Base-by-base conservation (phyloP, 352 stramenopile genomes). In the Pythium rhizo-oryzae region DNA sequence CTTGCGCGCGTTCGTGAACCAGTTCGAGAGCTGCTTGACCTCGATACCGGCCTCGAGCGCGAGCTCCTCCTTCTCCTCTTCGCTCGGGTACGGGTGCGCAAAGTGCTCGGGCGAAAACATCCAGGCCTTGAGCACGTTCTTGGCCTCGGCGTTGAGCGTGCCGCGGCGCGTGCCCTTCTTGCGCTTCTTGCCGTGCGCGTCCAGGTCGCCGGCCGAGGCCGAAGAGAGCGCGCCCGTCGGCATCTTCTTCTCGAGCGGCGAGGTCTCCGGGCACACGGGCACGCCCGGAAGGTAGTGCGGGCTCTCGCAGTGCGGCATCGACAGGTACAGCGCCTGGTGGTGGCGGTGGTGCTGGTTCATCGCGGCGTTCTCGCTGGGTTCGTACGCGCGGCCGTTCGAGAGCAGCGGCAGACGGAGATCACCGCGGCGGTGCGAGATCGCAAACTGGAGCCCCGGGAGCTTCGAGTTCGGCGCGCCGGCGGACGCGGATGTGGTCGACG, bases 51-150 rank as follows among this genome's bases (percentile, higher is more conserved):
- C 86, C 52, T 94, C 86, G 1, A 72, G 72, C 1, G 85, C 88
- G 23, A 96, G 65, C 65, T 93, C 84, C 62, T 96, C 88, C 71
- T 96, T 96, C 68, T 94, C 88, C 58, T 96, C 88, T 68, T 96
- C 88, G 61, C 85, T 96, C 44, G 88, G 88, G 64, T 96, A 96
- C 43, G 88, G 88, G 59, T 96, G 88, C 12, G 85, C 85, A 76
- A 96, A 94, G 73, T 96, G 86, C 57, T 93, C 88, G 16, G 88
- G 86, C 50, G 86, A 93, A 64, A 96, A 96, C 88, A 96, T 96
- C 88, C 88, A 96, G 15, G 88, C 88, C 66, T 96, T 96, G 13
- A 96, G 70, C 55, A 96, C 84, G 66, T 84, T 93, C 78, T 96
- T 96, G 35, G 88, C 88, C 35, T 93, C 86, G 1, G 85, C 80